Percentiles rank a stretch among this genome's conserved stretches.
These are phyloP conservation scores for Rhodotorula sphaerocarpa DNA, from an alignment of 768 basidiomycete genomes.

Conservation along the genomic window DNA sequence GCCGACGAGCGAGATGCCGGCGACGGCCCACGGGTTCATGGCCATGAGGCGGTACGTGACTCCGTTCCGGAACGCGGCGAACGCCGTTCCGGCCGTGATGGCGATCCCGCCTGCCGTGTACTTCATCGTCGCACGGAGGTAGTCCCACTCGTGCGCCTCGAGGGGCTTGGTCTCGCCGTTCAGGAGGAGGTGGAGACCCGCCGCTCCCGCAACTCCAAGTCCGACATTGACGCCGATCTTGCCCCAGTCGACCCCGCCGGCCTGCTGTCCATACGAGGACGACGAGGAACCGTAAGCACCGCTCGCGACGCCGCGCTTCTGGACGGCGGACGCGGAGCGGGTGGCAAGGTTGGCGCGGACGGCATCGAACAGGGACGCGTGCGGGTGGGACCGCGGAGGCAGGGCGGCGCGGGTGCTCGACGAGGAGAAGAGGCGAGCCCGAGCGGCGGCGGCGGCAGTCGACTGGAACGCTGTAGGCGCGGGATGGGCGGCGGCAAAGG, in stretches of 20 bases:
- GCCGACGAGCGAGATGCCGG: conserved; percentile 45
- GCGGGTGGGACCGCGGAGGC: too few species aligned
- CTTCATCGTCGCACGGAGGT: conserved; percentile 44
- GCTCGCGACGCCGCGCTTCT: neutral
- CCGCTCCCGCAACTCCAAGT: conserved; percentile 14
- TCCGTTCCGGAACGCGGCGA: conserved; percentile 25
- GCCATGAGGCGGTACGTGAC: conserved; percentile 30
- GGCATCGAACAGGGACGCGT: neutral
- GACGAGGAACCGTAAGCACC: neutral
- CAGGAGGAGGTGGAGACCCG: conserved; percentile 32
- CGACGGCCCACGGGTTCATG: conserved; percentile 37
- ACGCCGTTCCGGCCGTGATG: conserved; percentile 66
- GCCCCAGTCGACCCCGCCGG: conserved; percentile 18
- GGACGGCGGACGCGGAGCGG: neutral
- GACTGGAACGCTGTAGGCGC: too few species aligned
- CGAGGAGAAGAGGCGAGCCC: conserved; percentile 1
- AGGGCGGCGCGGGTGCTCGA: neutral
- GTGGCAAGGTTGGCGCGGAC: neutral
- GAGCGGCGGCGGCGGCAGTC: too few species aligned
- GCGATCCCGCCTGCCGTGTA: conserved; percentile 74
- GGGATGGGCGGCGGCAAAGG: conserved; percentile 2
- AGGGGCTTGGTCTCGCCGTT: conserved; percentile 34
- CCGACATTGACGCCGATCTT: conserved; percentile 25
- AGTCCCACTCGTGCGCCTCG: conserved; percentile 20
- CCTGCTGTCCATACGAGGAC: neutral